phyloP scores from a whole-genome alignment of 257 asterid species.

The Ballota nigra region DNA sequence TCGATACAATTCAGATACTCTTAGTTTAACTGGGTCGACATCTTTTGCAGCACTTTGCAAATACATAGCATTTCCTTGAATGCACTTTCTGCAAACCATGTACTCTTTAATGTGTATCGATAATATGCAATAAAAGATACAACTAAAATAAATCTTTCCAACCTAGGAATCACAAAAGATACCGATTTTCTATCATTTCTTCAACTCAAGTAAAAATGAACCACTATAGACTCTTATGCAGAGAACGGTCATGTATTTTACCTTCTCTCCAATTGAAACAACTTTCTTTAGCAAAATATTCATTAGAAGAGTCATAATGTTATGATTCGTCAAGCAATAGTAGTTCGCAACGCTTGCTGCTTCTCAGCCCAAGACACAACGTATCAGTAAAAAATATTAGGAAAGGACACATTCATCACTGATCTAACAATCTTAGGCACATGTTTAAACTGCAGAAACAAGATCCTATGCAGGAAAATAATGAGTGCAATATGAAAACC shows the following conservation, averaged over 20 bases:
- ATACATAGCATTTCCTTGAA: background rate
- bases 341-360: conserved; percentile 57
- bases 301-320: conserved; percentile 18
- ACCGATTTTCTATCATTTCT: background rate
- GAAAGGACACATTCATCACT: background rate
- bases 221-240: background rate
- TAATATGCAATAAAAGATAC: too few species aligned
- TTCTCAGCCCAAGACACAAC: conserved; percentile 42
- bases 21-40: too few species aligned
- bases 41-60: background rate
- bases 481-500: background rate
- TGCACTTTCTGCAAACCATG: too few species aligned
- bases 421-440: background rate
- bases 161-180: background rate
- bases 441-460: background rate
- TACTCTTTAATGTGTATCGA: too few species aligned
- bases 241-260: background rate
- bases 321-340: conserved; percentile 56
- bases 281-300: background rate
- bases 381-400: background rate
- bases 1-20: background rate
- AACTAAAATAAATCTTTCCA: too few species aligned
- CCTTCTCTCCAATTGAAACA: background rate
- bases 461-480: background rate
- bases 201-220: background rate